Base-by-base conservation (phyloP, 345 rosid species). In the Pugionium dolabratum region DNA sequence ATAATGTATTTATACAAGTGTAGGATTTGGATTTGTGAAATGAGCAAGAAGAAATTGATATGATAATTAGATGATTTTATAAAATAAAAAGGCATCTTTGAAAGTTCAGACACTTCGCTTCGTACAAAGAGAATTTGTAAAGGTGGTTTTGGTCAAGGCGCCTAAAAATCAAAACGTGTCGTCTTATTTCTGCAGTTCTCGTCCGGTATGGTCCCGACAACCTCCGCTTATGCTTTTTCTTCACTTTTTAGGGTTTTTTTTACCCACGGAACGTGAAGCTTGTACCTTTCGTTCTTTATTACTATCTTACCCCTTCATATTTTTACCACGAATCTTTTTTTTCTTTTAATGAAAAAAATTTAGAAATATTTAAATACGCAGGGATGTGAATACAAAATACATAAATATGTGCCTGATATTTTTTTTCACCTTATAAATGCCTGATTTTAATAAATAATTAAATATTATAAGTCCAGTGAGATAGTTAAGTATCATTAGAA, bases 201-300 rank as follows among this genome's bases (percentile, higher is more conserved):
- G 68, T 54, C 62, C n/a, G 37, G 37, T 63, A 55, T 64, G 70
- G 75, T 71, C 65, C 70, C 70, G 43, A 56, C 75, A 59, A 59
- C 31, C 51, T 59, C 40, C 9, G 64, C 52, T 60, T 52, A 64
- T 71, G 58, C 70, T 57, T 64, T 70, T 61, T 54, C 6, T 35
- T 59, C 11, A 4, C n/a, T 39, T 50, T 69, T 40, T 5, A 3
- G 6, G 1, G 30, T 28, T 10, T 59, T 26, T 65, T 50, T 64
- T 41, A 71, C 75, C 75, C 64, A 49, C 75, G 75, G 75, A 71
- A 64, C 70, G 70, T 63, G 65, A 71, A 71, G 40, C 70, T 63
- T 57, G 45, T 64, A 47, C 52, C 39, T 4, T 71, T 48, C 31
- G 54, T 3, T 8, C 28, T 31, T 27, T 25, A 10, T 56, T 57